Percentiles rank a stretch among this genome's conserved stretches.
These are phyloP conservation scores for Talaromyces sp. DNA, from an alignment of 2,329 filamentous ascomycete species.

Conservation along the genomic window DNA sequence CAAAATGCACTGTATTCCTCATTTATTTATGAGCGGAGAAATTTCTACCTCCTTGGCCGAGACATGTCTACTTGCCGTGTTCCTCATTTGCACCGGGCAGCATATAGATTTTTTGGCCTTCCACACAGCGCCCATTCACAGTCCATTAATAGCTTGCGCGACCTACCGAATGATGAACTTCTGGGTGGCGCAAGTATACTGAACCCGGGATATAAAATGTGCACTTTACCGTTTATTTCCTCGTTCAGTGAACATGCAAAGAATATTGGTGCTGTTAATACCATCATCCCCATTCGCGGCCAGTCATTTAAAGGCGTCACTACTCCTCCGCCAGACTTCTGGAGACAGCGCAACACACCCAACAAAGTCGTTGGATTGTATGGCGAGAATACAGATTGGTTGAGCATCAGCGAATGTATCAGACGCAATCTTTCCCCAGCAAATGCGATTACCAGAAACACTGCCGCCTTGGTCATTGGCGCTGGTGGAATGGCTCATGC, in stretches of 20 bases:
- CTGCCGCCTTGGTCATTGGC: not conserved
- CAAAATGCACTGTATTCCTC: not conserved
- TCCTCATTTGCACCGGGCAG: not conserved
- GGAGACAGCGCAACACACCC: not conserved
- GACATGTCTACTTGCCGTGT: not conserved
- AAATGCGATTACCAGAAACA: not conserved
- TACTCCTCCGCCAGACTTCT: not conserved
- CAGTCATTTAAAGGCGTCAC: not conserved
- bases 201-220: not conserved
- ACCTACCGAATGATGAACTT: not conserved
- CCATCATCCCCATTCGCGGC: not conserved
- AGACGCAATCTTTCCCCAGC: not conserved
- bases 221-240: not conserved
- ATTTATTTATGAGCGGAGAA: not conserved
- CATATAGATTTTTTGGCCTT: not conserved
- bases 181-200: not conserved
- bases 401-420: not conserved
- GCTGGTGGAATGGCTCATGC: not conserved
- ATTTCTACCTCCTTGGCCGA: not conserved
- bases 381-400: not conserved
- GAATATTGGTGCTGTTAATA: not conserved
- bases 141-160: not conserved
- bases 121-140: not conserved
- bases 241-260: not conserved
- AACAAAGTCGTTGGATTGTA: not conserved